Evolutionary conservation across 441 rosid species (phyloP).

Genomic region (Macaranga tanarius): DNA sequence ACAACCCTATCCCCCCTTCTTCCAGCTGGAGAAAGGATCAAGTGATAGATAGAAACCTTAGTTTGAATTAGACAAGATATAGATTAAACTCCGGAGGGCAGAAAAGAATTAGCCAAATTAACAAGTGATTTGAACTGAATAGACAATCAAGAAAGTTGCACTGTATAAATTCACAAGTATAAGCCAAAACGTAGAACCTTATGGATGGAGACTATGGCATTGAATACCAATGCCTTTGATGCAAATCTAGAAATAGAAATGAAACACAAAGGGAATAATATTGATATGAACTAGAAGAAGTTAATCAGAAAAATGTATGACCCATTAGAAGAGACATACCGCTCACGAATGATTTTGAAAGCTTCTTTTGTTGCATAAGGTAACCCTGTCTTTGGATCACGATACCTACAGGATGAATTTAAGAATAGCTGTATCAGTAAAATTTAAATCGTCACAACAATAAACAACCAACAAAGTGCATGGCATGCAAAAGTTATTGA

Average conservation of each 20-base stretch:
- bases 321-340: slow-evolving; percentile 39
- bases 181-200: background rate
- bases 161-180: background rate
- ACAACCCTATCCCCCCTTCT: background rate
- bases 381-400: slow-evolving; percentile 89
- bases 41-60: background rate
- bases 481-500: background rate
- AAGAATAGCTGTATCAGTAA: background rate
- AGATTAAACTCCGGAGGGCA: background rate
- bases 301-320: slow-evolving; percentile 2
- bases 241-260: background rate
- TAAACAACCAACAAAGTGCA: background rate
- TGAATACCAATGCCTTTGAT: background rate
- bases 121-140: background rate
- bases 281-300: background rate
- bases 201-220: too few species aligned
- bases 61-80: background rate
- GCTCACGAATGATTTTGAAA: slow-evolving; percentile 75
- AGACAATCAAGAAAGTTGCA: background rate
- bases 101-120: background rate
- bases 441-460: background rate
- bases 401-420: slow-evolving; percentile 52
- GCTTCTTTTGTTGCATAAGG: slow-evolving; percentile 93
- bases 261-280: background rate
- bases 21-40: background rate